A percentile compares a stretch with the other conserved stretches of the same genome.
phyloP scores from a whole-genome alignment of 108 stramenopile species.

The Skeletonema marinoi region DNA sequence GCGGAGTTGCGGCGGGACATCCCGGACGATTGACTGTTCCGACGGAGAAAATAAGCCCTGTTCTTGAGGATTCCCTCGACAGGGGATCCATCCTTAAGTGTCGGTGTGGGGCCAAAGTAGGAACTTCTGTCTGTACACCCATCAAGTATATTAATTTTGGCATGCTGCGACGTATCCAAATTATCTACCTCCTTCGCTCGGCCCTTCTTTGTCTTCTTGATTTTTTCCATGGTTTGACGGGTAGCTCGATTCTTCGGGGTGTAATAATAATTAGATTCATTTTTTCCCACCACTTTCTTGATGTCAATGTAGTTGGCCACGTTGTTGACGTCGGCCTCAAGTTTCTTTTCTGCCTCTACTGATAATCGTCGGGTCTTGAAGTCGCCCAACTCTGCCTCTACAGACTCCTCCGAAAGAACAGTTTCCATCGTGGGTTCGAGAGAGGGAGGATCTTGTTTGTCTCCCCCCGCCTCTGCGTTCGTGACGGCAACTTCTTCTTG shows the following conservation, averaged over 20 bases:
- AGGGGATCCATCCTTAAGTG: constrained; percentile 9
- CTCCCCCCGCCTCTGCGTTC: neutral
- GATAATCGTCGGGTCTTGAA: neutral
- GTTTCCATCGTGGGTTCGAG: neutral
- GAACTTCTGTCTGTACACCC: neutral
- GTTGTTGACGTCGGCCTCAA: neutral
- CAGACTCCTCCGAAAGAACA: neutral
- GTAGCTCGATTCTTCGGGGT: constrained; percentile 19
- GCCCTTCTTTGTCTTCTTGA: constrained; percentile 15
- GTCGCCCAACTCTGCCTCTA: neutral
- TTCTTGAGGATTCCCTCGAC: constrained; percentile 3
- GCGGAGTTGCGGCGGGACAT: neutral
- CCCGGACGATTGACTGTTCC: neutral
- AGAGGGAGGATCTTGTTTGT: neutral
- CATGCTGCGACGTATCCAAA: neutral
- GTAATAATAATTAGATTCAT: constrained; percentile 32
- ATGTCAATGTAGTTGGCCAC: constrained; percentile 38
- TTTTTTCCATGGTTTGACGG: constrained; percentile 26
- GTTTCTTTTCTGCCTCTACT: neutral
- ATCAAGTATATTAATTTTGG: neutral
- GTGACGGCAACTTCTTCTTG: too few species aligned
- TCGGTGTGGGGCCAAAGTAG: constrained; percentile 32
- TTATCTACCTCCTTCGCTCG: neutral
- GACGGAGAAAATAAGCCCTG: neutral
- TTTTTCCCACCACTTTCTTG: constrained; percentile 22